phyloP scores from a whole-genome alignment of 1,284 basidiomycete species.

The Dichomitus squalens region DNA sequence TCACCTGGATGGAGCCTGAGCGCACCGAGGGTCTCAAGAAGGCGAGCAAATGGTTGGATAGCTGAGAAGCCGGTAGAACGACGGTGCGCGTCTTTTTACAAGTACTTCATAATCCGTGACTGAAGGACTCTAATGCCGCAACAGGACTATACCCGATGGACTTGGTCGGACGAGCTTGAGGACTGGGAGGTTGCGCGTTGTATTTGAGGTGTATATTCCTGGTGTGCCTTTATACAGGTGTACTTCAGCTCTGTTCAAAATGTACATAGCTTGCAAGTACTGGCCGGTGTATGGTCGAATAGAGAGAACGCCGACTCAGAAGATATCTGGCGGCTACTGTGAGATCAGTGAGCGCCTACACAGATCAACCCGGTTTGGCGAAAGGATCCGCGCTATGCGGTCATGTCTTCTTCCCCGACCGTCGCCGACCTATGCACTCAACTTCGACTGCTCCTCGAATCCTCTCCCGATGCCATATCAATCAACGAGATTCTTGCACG shows the following conservation, averaged over 20 bases:
- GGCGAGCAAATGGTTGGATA: constrained; percentile 28
- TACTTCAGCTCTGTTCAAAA: no score
- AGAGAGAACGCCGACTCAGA: background rate
- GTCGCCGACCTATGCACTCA: constrained; percentile 45
- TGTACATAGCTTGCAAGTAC: no score
- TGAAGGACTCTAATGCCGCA: background rate
- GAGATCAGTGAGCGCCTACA: background rate
- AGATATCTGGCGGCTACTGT: background rate
- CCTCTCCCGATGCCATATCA: constrained; percentile 39
- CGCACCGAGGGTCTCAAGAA: constrained; percentile 30
- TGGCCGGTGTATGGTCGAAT: no score
- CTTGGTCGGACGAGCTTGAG: no score
- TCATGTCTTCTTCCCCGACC: constrained; percentile 33
- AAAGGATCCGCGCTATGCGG: background rate
- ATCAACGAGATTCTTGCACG: constrained; percentile 48
- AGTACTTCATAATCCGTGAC: background rate
- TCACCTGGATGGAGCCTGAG: constrained; percentile 58
- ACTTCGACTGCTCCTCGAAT: constrained; percentile 57
- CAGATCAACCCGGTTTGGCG: no score
- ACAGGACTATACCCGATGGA: no score
- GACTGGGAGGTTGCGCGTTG: no score
- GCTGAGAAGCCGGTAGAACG: background rate
- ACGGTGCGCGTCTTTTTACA: background rate
- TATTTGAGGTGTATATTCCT: no score
- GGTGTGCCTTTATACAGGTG: no score